phyloP scores from a whole-genome alignment of 2,329 filamentous ascomycete species.

The Plectosphaerella sp. region DNA sequence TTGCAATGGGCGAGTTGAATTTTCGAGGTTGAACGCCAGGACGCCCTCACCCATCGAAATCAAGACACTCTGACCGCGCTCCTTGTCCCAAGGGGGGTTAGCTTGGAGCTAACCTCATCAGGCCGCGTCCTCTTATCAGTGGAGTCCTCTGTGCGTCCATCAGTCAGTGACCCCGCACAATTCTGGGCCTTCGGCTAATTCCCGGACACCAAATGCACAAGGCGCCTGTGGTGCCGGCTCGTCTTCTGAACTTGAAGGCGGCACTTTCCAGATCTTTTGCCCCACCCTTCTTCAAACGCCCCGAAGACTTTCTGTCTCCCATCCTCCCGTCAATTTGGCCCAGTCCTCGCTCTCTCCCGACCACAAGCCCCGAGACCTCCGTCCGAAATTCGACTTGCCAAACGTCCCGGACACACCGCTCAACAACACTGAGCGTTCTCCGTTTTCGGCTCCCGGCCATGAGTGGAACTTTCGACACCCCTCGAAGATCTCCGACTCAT shows the following conservation, averaged over 20 bases:
- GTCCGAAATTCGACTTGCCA: no score
- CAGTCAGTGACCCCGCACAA: slow-evolving; percentile 1
- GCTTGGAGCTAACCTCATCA: slow-evolving; percentile 25
- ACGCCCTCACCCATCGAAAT: slow-evolving; percentile 21
- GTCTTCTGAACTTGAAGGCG: no score
- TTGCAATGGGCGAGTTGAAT: slow-evolving; percentile 9
- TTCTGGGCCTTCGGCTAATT: slow-evolving; percentile 24
- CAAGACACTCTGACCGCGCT: slow-evolving; percentile 23
- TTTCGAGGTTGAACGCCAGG: slow-evolving; percentile 36
- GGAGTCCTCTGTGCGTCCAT: not conserved
- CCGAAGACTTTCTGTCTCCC: not conserved
- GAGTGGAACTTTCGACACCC: not conserved
- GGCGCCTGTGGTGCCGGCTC: no score
- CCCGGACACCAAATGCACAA: slow-evolving; percentile 9
- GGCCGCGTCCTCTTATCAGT: slow-evolving; percentile 24
- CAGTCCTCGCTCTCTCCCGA: no score
- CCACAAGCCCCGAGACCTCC: no score
- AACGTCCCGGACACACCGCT: not conserved
- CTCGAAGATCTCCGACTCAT: not conserved
- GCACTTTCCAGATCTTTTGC: not conserved
- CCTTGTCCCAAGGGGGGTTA: slow-evolving; percentile 29
- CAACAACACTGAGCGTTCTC: not conserved
- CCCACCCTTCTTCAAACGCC: not conserved
- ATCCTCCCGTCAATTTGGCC: not conserved
- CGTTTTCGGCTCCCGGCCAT: slow-evolving; percentile 1